Evolutionary conservation across 2,329 filamentous ascomycete species (phyloP), one percentile per base, ranked within the genome.

Genomic region (Trichoderma sp.): DNA sequence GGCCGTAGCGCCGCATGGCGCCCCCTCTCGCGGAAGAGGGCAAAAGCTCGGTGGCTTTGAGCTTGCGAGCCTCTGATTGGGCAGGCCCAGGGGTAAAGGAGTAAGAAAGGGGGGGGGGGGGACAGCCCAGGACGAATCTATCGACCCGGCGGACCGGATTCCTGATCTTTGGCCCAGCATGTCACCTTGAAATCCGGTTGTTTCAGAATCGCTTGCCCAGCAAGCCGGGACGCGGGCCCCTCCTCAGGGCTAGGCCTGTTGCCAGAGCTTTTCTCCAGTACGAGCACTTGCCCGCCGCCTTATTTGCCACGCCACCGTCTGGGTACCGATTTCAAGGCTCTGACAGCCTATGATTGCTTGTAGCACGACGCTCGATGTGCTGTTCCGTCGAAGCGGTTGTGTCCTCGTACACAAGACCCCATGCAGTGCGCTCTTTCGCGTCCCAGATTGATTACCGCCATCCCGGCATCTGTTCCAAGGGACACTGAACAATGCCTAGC

Each of bases 61-160:
- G 10, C 21, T 34, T 26, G 50, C 7, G 41, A 19, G 12, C 5
- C 26, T 30, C 50, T 55, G 50, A 63, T 63, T 63, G 59, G 57
- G 19, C 28, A 14, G 19, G 34, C 12, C 30, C 57, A 50, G 10
- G 45, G 57, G 34, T 51, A 61, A 43, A 26, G 30, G 50, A 50
- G 19, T 19, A 7, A 48, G 30, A 64, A 58, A 57, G 39, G 48
- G 55, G 30, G n/a, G 7, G 28, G 28, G 28, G 28, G 55, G 67
- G 39, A 26, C 58, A 50, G 44, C 55, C 55, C 45, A 56, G 61
- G 30, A 48, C 50, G 41, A 47, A 55, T 47, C 48, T 45, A 55
- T 63, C 54, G 65, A 67, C 63, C 69, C 69, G 64, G 63, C 60
- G 66, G 64, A 62, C 47, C 67, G 64, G 69, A 58, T 56, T 68